phyloP scores from a whole-genome alignment of 257 asterid species.

The Lantana camara region DNA sequence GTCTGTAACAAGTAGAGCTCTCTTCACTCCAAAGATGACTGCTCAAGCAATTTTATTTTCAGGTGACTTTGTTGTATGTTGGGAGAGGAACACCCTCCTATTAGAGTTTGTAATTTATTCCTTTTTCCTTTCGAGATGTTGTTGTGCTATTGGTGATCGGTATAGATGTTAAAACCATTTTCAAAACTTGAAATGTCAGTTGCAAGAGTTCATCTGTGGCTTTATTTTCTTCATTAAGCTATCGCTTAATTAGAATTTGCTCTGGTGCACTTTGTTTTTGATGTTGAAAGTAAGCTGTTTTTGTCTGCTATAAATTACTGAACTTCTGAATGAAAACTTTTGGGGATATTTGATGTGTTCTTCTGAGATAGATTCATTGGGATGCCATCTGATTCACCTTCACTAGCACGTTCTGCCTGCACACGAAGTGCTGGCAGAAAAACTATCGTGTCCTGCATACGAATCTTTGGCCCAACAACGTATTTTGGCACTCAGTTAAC shows the following conservation, averaged over 20 bases:
- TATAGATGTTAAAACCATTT: constrained; percentile 32
- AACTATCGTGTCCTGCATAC: too few relatives aligned
- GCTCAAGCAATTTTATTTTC: constrained; percentile 24
- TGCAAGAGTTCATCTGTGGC: constrained; percentile 25
- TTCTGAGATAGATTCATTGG: constrained; percentile 6
- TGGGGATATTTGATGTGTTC: too few relatives aligned
- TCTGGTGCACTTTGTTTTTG: neutral
- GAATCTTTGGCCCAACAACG: too few relatives aligned
- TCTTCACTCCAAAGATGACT: constrained; percentile 35
- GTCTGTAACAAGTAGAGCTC: constrained; percentile 38
- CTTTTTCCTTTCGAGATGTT: constrained; percentile 36
- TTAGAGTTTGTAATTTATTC: constrained; percentile 37
- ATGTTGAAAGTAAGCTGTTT: constrained; percentile 5
- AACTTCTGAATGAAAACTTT: too few relatives aligned
- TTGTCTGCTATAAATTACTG: constrained; percentile 7
- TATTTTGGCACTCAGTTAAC: too few relatives aligned
- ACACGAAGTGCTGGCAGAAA: too few relatives aligned
- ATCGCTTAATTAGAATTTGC: neutral
- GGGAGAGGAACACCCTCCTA: constrained; percentile 43
- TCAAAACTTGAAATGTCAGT: constrained; percentile 38
- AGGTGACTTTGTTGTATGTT: constrained; percentile 46
- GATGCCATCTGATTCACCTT: too few relatives aligned
- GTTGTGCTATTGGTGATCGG: constrained; percentile 36
- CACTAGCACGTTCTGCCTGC: too few relatives aligned
- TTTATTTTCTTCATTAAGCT: constrained; percentile 14